Evolutionary conservation across 371 early-diverging fungal species (phyloP), one percentile per base, ranked within the genome.

Genomic region (Saksenaea oblongispora): DNA sequence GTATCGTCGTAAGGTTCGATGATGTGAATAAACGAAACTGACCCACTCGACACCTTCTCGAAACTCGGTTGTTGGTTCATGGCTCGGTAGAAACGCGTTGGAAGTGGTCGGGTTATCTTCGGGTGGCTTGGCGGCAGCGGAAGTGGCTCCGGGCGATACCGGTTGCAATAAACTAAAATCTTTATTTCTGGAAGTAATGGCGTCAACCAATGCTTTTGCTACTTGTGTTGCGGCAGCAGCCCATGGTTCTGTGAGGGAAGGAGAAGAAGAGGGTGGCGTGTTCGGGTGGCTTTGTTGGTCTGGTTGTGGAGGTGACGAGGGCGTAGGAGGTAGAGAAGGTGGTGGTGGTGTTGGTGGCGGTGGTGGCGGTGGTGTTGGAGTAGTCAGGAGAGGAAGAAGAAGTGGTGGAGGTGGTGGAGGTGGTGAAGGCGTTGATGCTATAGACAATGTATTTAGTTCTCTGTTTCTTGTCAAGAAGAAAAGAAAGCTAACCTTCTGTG

Each of bases 31-130:
- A 3, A 78, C 78, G 75, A 92, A 91, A 26, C 79, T 80, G 31
- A 91, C 82, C 86, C 87, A 91, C 65, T 89, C 89, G n/a, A 89
- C 76, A 14, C 87, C 89, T 59, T 90, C 82, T 18, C 72, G 73
- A 1, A 76, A 65, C 61, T 81, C 82, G 27, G 80, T 75, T 8
- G 76, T 67, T 10, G 84, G 84, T 56, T 82, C 81, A 28, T 70
- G 66, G 14, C 44, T 51, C n/a, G 51, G 51, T 11, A 47, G 51
- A 47, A 47, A 47, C 51, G 51, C 22, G 44, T 26, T 59, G 18
- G 41, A 42, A 1, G 44, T 15, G 39, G 47, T 37, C 14, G 42
- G 15, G 10, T 26, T 28, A 42, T 10, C 15, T 10, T 36, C 37
- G 14, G 44, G 59, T 59, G 59, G 59, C 59, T 59, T 59, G 42